Base-by-base conservation (phyloP, 371 early-diverging fungal genomes). In the Mortierella sp. region DNA sequence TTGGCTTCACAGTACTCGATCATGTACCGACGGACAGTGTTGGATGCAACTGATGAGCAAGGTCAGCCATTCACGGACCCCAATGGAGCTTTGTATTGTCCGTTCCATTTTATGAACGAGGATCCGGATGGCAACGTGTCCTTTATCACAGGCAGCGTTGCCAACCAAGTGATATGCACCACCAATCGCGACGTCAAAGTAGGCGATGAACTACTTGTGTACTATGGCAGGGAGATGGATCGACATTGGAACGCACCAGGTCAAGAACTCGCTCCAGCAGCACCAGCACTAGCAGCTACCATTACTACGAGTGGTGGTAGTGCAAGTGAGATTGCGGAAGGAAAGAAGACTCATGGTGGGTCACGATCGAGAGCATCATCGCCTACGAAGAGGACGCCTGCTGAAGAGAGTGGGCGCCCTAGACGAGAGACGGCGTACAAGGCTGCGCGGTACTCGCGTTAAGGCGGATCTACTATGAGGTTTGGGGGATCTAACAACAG, bases 61-160 rank as follows among this genome's bases (percentile, higher is more conserved):
- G 95, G 95, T 0, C 64, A 83, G 61, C 91, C 94, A 0, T 95
- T 85, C 54, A 82, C 73, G 1, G 87, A 91, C 52, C 85, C 85
- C 0, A 61, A 82, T 17, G 87, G 90, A 2, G 80, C 78, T 5
- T 70, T 88, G 43, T 91, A 84, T 54, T 95, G 95, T 56, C 94
- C 95, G 5, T 94, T 94, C 63, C 95, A 95, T 63, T 93, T 88
- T 76, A 89, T 95, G 86, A 92, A 92, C 66, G 94, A 93, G 60
- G 85, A 88, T 44, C 63, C 78, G 16, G 54, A 70, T 17, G 82
- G 82, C 48, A 95, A 93, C 64, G 84, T 94, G 31, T 71, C 76
- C 3, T 94, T 94, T 60, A 71, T 88, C 44, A 91, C 90, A 56
- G 95, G 95, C 1, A 65, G 73, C 13, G 70, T 82, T 9, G 87